phyloP scores from a whole-genome alignment of 139 green algal genomes.

The Auxenochlorella pyrenoidosa region DNA sequence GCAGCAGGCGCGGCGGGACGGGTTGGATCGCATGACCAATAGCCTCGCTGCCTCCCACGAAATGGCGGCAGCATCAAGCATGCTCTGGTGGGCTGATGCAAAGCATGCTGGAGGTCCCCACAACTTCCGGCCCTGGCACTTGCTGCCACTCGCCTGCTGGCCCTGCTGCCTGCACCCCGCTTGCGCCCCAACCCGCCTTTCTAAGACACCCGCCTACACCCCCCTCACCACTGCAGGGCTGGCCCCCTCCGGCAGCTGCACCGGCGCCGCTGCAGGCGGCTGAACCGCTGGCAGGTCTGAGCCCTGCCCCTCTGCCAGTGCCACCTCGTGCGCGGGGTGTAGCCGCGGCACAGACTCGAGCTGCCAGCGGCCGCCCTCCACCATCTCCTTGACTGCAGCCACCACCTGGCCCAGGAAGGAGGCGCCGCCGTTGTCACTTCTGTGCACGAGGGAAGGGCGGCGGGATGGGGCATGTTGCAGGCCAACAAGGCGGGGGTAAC shows the following conservation, averaged over 20 bases:
- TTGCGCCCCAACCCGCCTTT: too few species aligned
- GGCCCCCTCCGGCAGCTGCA: background rate
- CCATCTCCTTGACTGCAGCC: conserved; percentile 57
- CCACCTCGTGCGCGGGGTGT: conserved; percentile 39
- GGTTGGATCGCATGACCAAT: too few species aligned
- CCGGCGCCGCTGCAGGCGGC: conserved; percentile 37
- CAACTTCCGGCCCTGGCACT: too few species aligned
- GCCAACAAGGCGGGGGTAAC: too few species aligned
- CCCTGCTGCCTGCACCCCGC: too few species aligned
- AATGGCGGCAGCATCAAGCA: too few species aligned
- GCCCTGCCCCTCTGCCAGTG: conserved; percentile 43
- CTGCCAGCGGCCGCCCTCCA: conserved; percentile 45
- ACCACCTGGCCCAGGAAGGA: conserved; percentile 74
- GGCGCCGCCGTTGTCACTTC: conserved; percentile 77
- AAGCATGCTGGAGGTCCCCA: too few species aligned
- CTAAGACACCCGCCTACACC: too few species aligned
- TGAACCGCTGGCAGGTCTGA: conserved; percentile 46
- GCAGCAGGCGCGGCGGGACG: background rate
- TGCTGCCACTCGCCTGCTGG: too few species aligned
- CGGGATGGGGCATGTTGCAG: background rate
- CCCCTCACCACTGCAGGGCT: conserved; percentile 17
- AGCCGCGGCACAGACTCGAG: conserved; percentile 55
- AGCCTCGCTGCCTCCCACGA: too few species aligned
- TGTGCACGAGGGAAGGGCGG: conserved; percentile 19
- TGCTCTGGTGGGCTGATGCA: too few species aligned